Evolutionary conservation across 371 early-diverging fungal species (phyloP), one percentile per base, ranked within the genome.

Genomic region (Mucor irregularis): DNA sequence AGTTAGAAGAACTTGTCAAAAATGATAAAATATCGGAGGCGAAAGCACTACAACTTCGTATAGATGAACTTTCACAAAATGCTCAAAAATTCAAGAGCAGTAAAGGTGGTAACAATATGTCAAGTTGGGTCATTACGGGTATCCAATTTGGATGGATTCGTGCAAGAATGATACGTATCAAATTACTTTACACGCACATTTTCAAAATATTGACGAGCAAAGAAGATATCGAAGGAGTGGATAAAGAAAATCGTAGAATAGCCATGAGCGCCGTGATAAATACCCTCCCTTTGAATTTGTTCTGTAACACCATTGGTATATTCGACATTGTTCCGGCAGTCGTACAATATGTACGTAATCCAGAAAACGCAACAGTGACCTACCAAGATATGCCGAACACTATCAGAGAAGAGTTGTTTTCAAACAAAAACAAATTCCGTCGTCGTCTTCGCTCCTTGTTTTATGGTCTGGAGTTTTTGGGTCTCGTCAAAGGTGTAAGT

Each of bases 101-200:
- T 8, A 42, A 24, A 42, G 4, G 11, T 7, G 7, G 17, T 49
- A 29, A 53, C 47, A 11, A 3, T 1, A 33, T 26, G 21, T 17
- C 10, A n/a, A 10, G 29, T 6, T 74, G 74, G 78, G 29, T 64
- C 37, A 52, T 62, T 14, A 61, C 55, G 46, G 77, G 73, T 8
- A 21, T 66, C 4, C 69, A 78, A 19, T 81, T 60, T 55, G 83
- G 83, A 0, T 85, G 56, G 35, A 56, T 81, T n/a, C 24, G 22
- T 33, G 60, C 83, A 0, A 60, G 61, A 19, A 66, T 82, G 71
- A 24, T 66, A 8, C 72, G 83, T 6, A 53, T 66, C 24, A 68
- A 70, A 35, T 19, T 58, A 0, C n/a, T 85, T 2, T 77, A 83
- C 40, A 66, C 77, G 28, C 64, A 68, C 55, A 16, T 84, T 13